A percentile compares a stretch with the other conserved stretches of the same genome.
Conservation (phyloP, 1,139 yeast genomes). For the Pichia sp. region DNA sequence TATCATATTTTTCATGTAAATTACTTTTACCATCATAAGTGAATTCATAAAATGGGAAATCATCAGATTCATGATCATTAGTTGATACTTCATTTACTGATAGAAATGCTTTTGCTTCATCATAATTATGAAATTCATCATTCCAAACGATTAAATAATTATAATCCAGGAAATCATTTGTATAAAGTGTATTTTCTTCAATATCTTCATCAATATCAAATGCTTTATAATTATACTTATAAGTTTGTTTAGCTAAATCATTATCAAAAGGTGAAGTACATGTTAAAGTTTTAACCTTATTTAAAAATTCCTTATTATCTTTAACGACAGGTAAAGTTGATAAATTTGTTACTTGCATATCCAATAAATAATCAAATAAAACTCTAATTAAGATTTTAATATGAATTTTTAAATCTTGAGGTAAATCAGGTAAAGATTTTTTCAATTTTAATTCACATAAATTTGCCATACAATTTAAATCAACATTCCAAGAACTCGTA, state of each 20-base stretch:
- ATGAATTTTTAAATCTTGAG: conserved; percentile 17
- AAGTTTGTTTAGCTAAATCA: not conserved
- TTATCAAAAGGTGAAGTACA: not conserved
- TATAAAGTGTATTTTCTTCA: conserved; percentile 7
- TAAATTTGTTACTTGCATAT: conserved; percentile 29
- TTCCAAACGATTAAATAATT: conserved; percentile 55
- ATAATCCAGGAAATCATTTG: conserved; percentile 15
- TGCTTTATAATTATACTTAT: not conserved
- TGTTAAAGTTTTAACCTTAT: not conserved
- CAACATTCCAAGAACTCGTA: conserved; percentile 63
- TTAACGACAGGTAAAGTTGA: conserved; percentile 13
- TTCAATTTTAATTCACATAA: conserved; percentile 3
- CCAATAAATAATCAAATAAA: conserved; percentile 44
- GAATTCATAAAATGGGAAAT: conserved; percentile 7
- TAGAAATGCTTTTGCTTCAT: conserved; percentile 40
- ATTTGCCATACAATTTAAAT: conserved; percentile 46
- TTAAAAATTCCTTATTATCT: not conserved
- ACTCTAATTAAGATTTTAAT: conserved; percentile 33
- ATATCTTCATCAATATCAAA: not conserved
- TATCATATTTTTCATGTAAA: conserved; percentile 3
- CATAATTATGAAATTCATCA: conserved; percentile 62
- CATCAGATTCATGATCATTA: conserved; percentile 4
- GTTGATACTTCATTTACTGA: conserved; percentile 22
- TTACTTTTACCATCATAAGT: conserved; percentile 1
- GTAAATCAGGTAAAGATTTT: conserved; percentile 8